Conservation (phyloP, 495 filamentous ascomycete genomes). For the Articulospora tetracladia region DNA sequence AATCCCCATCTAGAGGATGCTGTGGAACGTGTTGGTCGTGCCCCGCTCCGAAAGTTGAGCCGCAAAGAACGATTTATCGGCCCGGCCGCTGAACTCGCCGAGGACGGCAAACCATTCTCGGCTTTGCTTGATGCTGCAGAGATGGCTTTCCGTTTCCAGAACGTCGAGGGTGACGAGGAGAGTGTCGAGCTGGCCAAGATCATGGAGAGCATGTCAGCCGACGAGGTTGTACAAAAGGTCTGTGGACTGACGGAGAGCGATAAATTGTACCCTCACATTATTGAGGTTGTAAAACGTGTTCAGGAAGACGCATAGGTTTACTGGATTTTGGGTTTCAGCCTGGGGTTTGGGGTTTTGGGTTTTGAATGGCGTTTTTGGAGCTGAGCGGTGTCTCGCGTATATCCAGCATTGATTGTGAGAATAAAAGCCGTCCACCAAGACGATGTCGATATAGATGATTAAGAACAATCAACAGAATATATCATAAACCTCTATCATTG, state of each 20-base stretch:
- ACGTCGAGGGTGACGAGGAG: slow-evolving; percentile 85
- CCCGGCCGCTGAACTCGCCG: slow-evolving; percentile 79
- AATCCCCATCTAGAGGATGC: slow-evolving; percentile 93
- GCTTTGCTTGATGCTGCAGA: slow-evolving; percentile 72
- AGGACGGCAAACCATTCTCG: slow-evolving; percentile 66
- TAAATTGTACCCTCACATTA: slow-evolving; percentile 66
- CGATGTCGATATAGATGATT: background rate
- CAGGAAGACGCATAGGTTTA: slow-evolving; percentile 47
- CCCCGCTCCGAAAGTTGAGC: slow-evolving; percentile 85
- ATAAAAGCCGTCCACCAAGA: background rate
- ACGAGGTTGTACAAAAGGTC: slow-evolving; percentile 66
- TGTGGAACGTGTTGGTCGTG: slow-evolving; percentile 92
- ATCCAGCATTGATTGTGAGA: slow-evolving; percentile 4
- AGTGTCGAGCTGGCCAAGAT: slow-evolving; percentile 77
- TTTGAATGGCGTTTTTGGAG: background rate
- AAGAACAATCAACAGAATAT: background rate
- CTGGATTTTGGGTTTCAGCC: slow-evolving; percentile 10
- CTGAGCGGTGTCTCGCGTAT: slow-evolving; percentile 15
- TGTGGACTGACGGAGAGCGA: slow-evolving; percentile 70
- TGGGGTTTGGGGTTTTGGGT: slow-evolving; percentile 2
- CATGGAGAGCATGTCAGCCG: slow-evolving; percentile 62
- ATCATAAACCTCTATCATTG: no score
- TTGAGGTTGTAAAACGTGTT: slow-evolving; percentile 73
- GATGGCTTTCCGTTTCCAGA: slow-evolving; percentile 88
- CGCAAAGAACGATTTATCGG: slow-evolving; percentile 95